Evolutionary conservation across 352 stramenopile genomes (phyloP), one percentile per base, ranked within the genome.

Genomic region (Albugo candida): DNA sequence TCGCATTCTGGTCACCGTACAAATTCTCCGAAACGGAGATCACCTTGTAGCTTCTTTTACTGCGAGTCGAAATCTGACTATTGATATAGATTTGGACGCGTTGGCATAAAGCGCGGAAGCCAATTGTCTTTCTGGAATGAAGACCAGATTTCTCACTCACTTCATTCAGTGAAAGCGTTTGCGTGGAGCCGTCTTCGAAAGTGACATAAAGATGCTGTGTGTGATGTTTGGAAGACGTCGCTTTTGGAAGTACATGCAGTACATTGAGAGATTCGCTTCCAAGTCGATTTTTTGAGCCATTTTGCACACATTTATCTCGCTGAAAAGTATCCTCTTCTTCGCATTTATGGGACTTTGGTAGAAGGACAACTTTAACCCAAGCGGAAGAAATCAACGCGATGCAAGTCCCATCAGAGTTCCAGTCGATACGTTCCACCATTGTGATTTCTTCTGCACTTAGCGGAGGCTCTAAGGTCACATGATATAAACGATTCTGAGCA

Each of bases 331-430:
- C 45, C 51, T 37, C 35, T 54, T 44, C 16, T 34, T 45, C 31
- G 50, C 52, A 16, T 11, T 4, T 41, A 11, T 24, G 13, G 14
- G 53, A 21, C 19, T 48, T 21, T 59, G 70, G 70, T 11, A 85
- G 50, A n/a, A 62, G 60, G 41, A 76, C 55, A 35, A 75, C 64
- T 41, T 78, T 79, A 44, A 85, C 40, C 67, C 72, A 82, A 37
- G 51, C 56, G 48, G 65, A 70, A 44, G 70, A 68, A 34, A 70
- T 42, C 19, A 85, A 60, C 49, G 82, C 52, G 24, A 67, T 61
- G 45, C 71, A 65, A 13, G 70, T 65, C 39, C 60, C 61, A 36
- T 58, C 68, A 37, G 65, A 58, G 47, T 80, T 85, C 41, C 82
- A 54, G 19, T 74, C 63, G 3, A 85, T 53, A 40, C 68, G 51